These are phyloP conservation scores for Crithidia mellificae DNA, from an alignment of 208 protist genomes.

Conservation along the genomic window DNA sequence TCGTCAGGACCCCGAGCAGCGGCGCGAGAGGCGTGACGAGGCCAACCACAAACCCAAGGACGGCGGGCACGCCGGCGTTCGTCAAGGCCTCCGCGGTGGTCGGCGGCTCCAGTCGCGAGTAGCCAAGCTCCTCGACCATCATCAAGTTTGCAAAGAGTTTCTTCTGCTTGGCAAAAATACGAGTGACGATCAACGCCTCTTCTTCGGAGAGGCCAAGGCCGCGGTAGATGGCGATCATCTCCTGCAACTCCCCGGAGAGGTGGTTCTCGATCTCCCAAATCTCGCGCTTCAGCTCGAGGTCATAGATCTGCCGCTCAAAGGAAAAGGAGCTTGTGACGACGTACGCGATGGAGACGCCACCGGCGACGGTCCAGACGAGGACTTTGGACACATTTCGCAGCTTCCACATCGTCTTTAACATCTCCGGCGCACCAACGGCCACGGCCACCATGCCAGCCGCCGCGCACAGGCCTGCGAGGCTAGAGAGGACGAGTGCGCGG, in stretches of 20 bases:
- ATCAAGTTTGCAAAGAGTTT: slow-evolving; percentile 90
- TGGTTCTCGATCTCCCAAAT: slow-evolving; percentile 94
- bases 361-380: slow-evolving; percentile 38
- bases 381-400: slow-evolving; percentile 31
- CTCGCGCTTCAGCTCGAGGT: slow-evolving; percentile 89
- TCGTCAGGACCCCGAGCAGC: slow-evolving; percentile 17
- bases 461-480: slow-evolving; percentile 54
- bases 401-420: slow-evolving; percentile 13
- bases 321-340: slow-evolving; percentile 46
- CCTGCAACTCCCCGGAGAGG: slow-evolving; percentile 85
- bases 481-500: slow-evolving; percentile 61
- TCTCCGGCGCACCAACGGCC: slow-evolving; percentile 9
- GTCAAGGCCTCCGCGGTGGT: slow-evolving; percentile 57
- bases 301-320: slow-evolving; percentile 77
- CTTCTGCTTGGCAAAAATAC: slow-evolving; percentile 86
- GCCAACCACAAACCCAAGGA: slow-evolving; percentile 61
- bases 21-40: slow-evolving; percentile 33
- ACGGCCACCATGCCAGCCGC: slow-evolving; percentile 48
- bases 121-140: slow-evolving; percentile 95
- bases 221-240: slow-evolving; percentile 95
- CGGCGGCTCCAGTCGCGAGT: slow-evolving; percentile 79
- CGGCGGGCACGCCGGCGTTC: slow-evolving; percentile 58
- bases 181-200: slow-evolving; percentile 84
- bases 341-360: slow-evolving; percentile 53
- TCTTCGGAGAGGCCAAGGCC: slow-evolving; percentile 85